These are phyloP conservation scores for Fagopyrum esculentum DNA, from an alignment of 148 eudicot genomes.

Conservation along the genomic window DNA sequence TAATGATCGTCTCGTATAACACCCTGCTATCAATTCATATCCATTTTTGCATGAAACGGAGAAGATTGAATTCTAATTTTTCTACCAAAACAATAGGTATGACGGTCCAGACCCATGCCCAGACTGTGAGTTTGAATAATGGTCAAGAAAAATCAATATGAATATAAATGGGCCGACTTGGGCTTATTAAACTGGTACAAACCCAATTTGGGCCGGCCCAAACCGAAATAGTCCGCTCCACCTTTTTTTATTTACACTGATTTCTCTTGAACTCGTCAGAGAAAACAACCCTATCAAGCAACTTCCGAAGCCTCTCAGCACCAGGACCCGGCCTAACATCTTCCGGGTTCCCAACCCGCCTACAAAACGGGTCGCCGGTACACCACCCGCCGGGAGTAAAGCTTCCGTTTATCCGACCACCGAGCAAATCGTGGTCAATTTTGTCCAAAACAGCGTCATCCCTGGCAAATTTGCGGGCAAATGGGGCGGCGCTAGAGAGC, in stretches of 20 bases:
- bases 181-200: neutral
- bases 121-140: neutral
- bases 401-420: conserved; percentile 43
- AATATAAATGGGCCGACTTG: neutral
- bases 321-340: conserved; percentile 66
- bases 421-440: conserved; percentile 57
- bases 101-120: neutral
- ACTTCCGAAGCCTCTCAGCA: conserved; percentile 52
- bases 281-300: conserved; percentile 36
- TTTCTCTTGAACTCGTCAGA: conserved; percentile 27
- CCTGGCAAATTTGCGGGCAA: conserved; percentile 65
- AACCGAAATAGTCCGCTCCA: too few species aligned
- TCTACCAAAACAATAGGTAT: too few species aligned
- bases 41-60: too few species aligned
- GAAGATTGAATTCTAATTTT: too few species aligned
- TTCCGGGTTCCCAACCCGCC: conserved; percentile 49
- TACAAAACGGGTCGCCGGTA: conserved; percentile 52
- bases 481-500: conserved; percentile 63
- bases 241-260: conserved; percentile 53
- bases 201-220: neutral
- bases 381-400: conserved; percentile 96
- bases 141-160: neutral
- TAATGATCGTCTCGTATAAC: too few species aligned
- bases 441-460: conserved; percentile 56
- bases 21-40: too few species aligned